Evolutionary conservation across 2,329 filamentous ascomycete genomes (phyloP), one percentile per base, ranked within the genome.

Genomic region (Tolypocladium endophyticum): DNA sequence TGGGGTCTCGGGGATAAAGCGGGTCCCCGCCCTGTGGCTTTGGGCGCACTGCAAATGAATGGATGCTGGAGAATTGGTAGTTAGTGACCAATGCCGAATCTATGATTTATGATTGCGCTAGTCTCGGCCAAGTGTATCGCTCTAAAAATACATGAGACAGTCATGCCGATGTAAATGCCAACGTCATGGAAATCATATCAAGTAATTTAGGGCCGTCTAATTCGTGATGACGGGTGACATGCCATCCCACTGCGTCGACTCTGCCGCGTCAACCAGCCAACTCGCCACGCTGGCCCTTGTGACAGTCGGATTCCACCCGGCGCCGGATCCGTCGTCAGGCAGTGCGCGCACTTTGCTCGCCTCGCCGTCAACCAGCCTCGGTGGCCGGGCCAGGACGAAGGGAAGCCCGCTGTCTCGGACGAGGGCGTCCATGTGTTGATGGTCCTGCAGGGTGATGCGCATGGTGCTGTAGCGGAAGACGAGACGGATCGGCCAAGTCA

Each of bases 391-490:
- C n/a, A 81, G 57, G 3, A 80, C 77, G 65, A 68, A 69, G 2
- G 60, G 59, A n/a, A 68, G 45, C 0, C 64, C 63, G 38, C 67
- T 69, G 23, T 63, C 58, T 4, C 73, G 73, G 1, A 80, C 69
- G 63, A 78, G 70, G 16, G 63, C 59, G 43, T 81, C 79, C 41
- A 81, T 73, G 38, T 70, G 67, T 56, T 77, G 72, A 61, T 83
- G 81, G 59, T 83, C 81, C 1, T 74, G 68, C 35, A 76, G 74
- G 55, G 76, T 76, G 36, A 75, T 69, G 25, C 64, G 69, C 76
- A 82, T 81, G 61, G 77, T 76, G 14, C 61, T 64, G 50, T 77
- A 68, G 38, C 67, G 71, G 64, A 84, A 76, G n/a, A 82, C 61
- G 39, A 74, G 59, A 20, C 74, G 72, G 63, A 82, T 64, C 1